Percentiles rank a stretch among this genome's conserved stretches.
phyloP scores from a whole-genome alignment of 2,329 filamentous ascomycete genomes.

The Hyphodiscus sp. region DNA sequence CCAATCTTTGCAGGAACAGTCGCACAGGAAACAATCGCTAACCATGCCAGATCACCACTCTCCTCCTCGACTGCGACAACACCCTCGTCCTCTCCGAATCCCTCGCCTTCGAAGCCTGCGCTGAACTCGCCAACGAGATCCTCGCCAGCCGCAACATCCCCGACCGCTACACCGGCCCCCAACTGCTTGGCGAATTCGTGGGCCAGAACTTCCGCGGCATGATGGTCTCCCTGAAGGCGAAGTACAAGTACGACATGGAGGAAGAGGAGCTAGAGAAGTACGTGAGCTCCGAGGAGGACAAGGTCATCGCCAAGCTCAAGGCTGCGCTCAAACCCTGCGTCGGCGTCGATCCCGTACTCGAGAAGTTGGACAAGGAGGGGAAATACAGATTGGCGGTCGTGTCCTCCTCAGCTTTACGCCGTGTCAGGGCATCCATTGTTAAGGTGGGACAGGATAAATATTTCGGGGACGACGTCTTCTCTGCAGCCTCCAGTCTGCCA shows the following conservation, averaged over 20 bases:
- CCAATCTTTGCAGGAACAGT: neutral
- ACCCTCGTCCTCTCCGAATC: conserved; percentile 89
- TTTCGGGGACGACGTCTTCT: conserved; percentile 74
- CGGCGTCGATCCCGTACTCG: conserved; percentile 62
- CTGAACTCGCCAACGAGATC: conserved; percentile 82
- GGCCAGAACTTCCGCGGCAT: conserved; percentile 94
- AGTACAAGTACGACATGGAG: conserved; percentile 65
- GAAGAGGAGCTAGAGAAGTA: conserved; percentile 65
- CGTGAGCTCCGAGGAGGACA: conserved; percentile 71
- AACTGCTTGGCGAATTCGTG: conserved; percentile 80
- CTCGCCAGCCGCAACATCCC: conserved; percentile 57
- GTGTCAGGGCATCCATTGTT: conserved; percentile 70
- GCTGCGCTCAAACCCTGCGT: conserved; percentile 60
- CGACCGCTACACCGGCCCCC: conserved; percentile 68
- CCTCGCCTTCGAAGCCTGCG: conserved; percentile 85
- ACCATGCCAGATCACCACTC: conserved; percentile 52
- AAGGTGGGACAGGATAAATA: conserved; percentile 75
- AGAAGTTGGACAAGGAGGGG: conserved; percentile 51
- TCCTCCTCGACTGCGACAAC: conserved; percentile 81
- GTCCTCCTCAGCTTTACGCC: conserved; percentile 69
- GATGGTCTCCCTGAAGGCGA: conserved; percentile 69
- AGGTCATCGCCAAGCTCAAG: conserved; percentile 75
- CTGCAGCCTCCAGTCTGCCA: conserved; percentile 70
- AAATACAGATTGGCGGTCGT: conserved; percentile 76
- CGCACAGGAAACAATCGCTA: neutral